A percentile compares a stretch with the other conserved stretches of the same genome.
These are phyloP conservation scores for Clonostachys rhizophaga DNA, from an alignment of 2,329 filamentous ascomycete species.

Conservation along the genomic window DNA sequence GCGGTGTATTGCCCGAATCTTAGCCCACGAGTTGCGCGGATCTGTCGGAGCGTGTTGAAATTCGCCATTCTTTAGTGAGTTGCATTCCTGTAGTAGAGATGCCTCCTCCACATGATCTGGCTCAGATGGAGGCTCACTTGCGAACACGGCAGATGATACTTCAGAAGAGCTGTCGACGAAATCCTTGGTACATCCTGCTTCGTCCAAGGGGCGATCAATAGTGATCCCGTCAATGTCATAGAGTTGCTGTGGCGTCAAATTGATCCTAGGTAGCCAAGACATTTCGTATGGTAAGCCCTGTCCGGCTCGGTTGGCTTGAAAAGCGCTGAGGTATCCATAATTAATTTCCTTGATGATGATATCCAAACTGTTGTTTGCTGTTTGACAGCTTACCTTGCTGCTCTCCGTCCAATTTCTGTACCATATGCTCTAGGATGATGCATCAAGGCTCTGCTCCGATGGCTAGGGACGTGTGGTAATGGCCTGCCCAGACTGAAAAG, in stretches of 20 bases:
- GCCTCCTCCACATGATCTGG: constrained; percentile 7
- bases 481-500: constrained; percentile 3
- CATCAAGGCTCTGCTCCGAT: background rate
- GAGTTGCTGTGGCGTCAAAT: no score
- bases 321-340: background rate
- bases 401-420: background rate
- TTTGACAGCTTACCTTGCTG: background rate
- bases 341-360: background rate
- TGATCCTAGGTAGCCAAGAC: background rate
- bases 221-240: background rate
- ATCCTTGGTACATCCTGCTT: background rate
- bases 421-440: background rate
- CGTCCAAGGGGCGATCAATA: background rate
- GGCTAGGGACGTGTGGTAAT: constrained; percentile 1
- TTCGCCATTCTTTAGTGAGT: no score
- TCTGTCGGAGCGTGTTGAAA: constrained; percentile 4
- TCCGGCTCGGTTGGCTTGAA: background rate
- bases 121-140: constrained; percentile 8
- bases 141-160: constrained; percentile 6
- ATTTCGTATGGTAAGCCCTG: background rate
- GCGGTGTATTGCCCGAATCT: constrained; percentile 9
- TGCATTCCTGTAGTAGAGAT: constrained; percentile 2
- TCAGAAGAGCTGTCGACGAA: background rate
- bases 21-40: constrained; percentile 13
- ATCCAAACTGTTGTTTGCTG: background rate